Evolutionary conservation across 2,329 filamentous ascomycete species (phyloP), one percentile per base, ranked within the genome.

Genomic region (Pseudomassariella vexata): DNA sequence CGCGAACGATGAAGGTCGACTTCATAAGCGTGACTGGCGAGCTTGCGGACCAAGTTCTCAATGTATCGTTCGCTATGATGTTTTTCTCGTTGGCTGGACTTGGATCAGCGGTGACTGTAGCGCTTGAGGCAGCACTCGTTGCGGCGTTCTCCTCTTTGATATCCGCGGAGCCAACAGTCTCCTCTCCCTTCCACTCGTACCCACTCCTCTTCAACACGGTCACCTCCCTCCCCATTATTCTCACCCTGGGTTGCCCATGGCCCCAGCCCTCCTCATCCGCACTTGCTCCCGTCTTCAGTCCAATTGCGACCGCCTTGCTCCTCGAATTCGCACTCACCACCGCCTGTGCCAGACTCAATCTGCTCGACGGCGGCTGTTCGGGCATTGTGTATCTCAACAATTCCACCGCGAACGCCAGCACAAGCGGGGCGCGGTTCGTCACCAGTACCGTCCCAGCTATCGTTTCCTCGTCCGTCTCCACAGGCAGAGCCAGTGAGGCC

Each of bases 321-420:
- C 79, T 74, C 38, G 83, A 87, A 50, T 90, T 92, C 18, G 79
- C 78, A 51, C 85, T 89, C 11, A 94, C 84, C 2, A 92, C 79
- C 1, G 85, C 86, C 56, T 94, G 87, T 0, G 81, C 85, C 14
- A 95, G 63, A 50, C 86, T 94, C 14, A 94, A 62, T 28, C 85
- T 70, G 52, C 85, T 90, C n/a, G 85, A 92, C 3, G 81, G 67
- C 3, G 87, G 87, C 52, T 95, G 88, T 44, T 85, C 80, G 0
- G 87, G 84, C 81, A 89, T 90, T 0, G 85, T 94, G 50, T 82
- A 79, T 27, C 83, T 80, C 28, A 94, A 54, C 29, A 90, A 53
- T 38, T 78, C 74, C 10, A 87, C 73, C 1, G 82, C 79, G 56
- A 94, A 94, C 0, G 86, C 86, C 5, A 94, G 68, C 2, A 94